Conservation (phyloP, 306 rosid species). For the Cicer pinnatifidum region DNA sequence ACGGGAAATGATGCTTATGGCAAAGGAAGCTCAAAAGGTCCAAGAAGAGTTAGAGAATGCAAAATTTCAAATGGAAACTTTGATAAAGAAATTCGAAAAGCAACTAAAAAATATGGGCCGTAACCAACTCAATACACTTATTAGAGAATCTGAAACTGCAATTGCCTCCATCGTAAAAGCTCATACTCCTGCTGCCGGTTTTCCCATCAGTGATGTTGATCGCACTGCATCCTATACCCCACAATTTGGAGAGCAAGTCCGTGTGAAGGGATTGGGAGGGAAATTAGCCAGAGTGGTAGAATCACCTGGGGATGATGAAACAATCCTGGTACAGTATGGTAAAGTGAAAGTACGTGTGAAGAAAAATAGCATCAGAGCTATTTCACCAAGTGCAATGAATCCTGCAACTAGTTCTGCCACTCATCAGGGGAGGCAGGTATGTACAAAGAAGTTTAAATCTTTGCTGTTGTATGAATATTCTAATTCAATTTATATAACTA, state of each 20-base stretch:
- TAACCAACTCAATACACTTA: conserved; percentile 61
- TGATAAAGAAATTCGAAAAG: conserved; percentile 68
- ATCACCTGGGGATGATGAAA: conserved; percentile 61
- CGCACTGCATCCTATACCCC: conserved; percentile 59
- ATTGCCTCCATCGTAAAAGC: conserved; percentile 73
- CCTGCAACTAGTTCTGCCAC: conserved; percentile 48
- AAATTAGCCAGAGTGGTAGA: conserved; percentile 83
- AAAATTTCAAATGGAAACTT: conserved; percentile 68
- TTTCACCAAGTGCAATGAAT: conserved; percentile 54
- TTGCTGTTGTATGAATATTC: conserved; percentile 9
- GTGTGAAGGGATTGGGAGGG: conserved; percentile 66
- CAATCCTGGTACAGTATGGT: conserved; percentile 82
- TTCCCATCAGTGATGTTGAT: conserved; percentile 49
- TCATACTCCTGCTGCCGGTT: conserved; percentile 50
- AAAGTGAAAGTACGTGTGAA: conserved; percentile 83
- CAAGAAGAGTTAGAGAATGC: conserved; percentile 63
- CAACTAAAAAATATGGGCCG: conserved; percentile 57
- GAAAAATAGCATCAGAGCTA: conserved; percentile 66
- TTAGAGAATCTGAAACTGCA: conserved; percentile 74
- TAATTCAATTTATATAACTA: conserved; percentile 24
- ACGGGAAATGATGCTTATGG: conserved; percentile 71
- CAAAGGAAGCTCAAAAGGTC: conserved; percentile 63
- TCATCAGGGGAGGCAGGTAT: conserved; percentile 66
- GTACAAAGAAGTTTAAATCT: conserved; percentile 26
- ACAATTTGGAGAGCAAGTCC: conserved; percentile 76